Base-by-base conservation (phyloP, 805 yeast species). In the Naumovozyma castellii region DNA sequence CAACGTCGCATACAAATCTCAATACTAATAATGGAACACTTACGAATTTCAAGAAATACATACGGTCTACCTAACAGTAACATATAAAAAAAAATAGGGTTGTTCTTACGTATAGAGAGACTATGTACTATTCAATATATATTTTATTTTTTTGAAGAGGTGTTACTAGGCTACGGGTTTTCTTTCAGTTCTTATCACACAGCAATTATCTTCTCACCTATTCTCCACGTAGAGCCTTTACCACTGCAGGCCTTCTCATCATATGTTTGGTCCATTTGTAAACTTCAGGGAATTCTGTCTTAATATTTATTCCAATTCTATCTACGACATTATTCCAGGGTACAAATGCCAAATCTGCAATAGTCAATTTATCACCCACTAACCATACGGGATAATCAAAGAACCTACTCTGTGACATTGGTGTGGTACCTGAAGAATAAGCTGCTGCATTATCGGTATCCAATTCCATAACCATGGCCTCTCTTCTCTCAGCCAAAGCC, bases 311-410 rank as follows among this genome's bases (percentile, higher is more conserved):
- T 4, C 96, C 96, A 41, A 88, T 82, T 54, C 95, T 71, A 59
- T 84, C 95, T 39, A 88, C 94, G 15, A 88, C 95, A 54, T 87
- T 87, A 61, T 88, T 88, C 97, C 97, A 88, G 10, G 97, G 94
- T 18, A 88, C 95, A 65, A 88, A 88, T 19, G 90, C 76, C 54
- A 88, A 68, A 61, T 88, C 97, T 2, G 97, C 97, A 35, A 88
- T 79, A 2, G 96, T 75, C 38, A 78, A 69, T 36, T 72, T 65
- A 52, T 87, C 95, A 22, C 95, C 94, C 12, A 88, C 97, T 27
- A 88, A 69, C 97, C 97, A 88, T 25, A 88, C 90, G 1, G 96
- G 95, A 56, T 84, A 82, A 52, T 86, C 95, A 54, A 85, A 84
- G 66, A 82, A 86, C 57, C 88, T 73, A 35, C 88, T 79, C 57